phyloP scores from a whole-genome alignment of 2,329 filamentous ascomycete species.

The Plenodomus lindquistii region DNA sequence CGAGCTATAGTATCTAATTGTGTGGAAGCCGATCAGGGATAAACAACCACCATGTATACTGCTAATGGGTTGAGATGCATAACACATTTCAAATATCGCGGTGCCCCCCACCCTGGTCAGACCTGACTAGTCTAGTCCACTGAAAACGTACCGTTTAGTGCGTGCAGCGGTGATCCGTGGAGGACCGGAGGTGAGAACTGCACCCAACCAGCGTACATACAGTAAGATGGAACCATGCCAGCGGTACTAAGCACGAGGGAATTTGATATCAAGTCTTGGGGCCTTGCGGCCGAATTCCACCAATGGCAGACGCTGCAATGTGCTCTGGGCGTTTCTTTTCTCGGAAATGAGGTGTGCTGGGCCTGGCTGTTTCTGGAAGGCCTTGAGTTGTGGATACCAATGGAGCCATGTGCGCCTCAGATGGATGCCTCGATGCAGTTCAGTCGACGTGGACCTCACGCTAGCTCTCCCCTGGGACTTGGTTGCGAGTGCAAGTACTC shows the following conservation, averaged over 20 bases:
- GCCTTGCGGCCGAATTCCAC: background rate
- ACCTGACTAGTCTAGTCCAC: background rate
- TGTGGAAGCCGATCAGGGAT: too few species aligned
- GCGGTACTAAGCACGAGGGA: background rate
- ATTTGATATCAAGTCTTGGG: background rate
- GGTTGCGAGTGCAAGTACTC: too few species aligned
- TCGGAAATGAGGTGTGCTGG: background rate
- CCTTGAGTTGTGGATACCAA: background rate
- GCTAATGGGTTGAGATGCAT: too few species aligned
- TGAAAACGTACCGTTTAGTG: too few species aligned
- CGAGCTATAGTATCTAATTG: too few species aligned
- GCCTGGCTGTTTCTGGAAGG: background rate
- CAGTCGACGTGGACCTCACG: too few species aligned
- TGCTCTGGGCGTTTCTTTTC: background rate
- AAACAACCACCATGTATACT: too few species aligned
- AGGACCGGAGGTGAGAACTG: background rate
- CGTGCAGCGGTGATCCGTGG: background rate
- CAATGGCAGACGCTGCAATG: background rate
- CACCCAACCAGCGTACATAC: background rate
- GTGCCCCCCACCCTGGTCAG: background rate
- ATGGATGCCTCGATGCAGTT: background rate
- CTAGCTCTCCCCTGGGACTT: too few species aligned
- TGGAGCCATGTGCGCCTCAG: background rate
- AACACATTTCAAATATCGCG: background rate
- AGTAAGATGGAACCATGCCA: background rate